These are phyloP conservation scores for Scedosporium dehoogii DNA, from an alignment of 2,329 filamentous ascomycete genomes.

Conservation along the genomic window DNA sequence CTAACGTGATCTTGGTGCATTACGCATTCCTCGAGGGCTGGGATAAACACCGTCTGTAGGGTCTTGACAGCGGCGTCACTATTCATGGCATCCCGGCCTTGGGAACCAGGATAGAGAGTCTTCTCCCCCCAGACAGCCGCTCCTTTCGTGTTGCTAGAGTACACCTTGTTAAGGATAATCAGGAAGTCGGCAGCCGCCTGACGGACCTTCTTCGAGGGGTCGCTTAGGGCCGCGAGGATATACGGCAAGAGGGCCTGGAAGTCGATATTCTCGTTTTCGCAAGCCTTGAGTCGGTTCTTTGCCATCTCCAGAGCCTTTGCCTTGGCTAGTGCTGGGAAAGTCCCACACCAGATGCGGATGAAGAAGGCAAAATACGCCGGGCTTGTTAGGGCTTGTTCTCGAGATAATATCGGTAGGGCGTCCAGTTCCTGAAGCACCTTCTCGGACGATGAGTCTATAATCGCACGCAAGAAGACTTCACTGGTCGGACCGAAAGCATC, in stretches of 20 bases:
- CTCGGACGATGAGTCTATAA: constrained; percentile 35
- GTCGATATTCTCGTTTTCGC: constrained; percentile 43
- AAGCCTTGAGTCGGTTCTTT: constrained; percentile 43
- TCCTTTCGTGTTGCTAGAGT: constrained; percentile 26
- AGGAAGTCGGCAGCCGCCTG: constrained; percentile 63
- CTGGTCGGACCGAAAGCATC: constrained; percentile 49
- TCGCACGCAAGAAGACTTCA: constrained; percentile 40
- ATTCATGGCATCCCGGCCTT: constrained; percentile 47
- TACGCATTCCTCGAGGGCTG: constrained; percentile 74
- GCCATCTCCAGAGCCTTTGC: constrained; percentile 59
- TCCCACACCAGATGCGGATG: constrained; percentile 62
- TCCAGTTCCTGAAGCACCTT: constrained; percentile 41
- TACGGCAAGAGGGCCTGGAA: constrained; percentile 80
- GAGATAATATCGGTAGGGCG: constrained; percentile 42
- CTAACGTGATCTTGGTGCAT: constrained; percentile 66
- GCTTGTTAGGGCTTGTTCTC: constrained; percentile 43
- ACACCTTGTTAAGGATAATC: constrained; percentile 41
- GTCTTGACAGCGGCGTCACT: constrained; percentile 49
- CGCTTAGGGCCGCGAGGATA: constrained; percentile 61
- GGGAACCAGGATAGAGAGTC: constrained; percentile 52
- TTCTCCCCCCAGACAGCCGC: constrained; percentile 48
- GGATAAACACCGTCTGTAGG: constrained; percentile 57
- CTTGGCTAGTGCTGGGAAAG: constrained; percentile 59
- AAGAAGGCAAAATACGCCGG: constrained; percentile 69
- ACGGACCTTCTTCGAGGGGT: constrained; percentile 67